phyloP scores from a whole-genome alignment of 73 alveolate species.

The Symbiodinium pilosum region DNA sequence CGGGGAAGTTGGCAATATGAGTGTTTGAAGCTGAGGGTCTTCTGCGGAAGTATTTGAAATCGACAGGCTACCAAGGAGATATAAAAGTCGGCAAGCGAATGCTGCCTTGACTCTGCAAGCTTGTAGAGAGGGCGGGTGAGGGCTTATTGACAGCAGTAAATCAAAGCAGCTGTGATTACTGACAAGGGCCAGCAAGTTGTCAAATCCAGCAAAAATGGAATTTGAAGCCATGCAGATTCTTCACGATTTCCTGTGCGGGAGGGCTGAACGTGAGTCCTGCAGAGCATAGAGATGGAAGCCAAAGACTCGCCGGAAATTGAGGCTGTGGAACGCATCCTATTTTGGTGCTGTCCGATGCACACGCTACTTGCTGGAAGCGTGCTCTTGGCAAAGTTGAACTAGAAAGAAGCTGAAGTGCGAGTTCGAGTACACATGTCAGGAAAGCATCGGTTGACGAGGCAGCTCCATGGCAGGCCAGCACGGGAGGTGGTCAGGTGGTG shows the following conservation, averaged over 20 bases:
- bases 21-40: too few relatives aligned
- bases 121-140: too few relatives aligned
- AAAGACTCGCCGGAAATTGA: too few relatives aligned
- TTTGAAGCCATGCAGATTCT: background rate
- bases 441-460: slow-evolving; percentile 23
- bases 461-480: slow-evolving; percentile 73
- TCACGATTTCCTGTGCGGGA: background rate
- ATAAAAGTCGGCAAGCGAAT: too few relatives aligned
- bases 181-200: background rate
- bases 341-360: slow-evolving; percentile 81
- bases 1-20: too few relatives aligned
- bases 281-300: too few relatives aligned
- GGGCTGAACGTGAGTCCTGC: too few relatives aligned
- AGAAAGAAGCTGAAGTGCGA: too few relatives aligned
- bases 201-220: background rate
- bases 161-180: background rate
- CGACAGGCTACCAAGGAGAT: too few relatives aligned
- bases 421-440: background rate
- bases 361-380: slow-evolving; percentile 86
- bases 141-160: too few relatives aligned
- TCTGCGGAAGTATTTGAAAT: too few relatives aligned
- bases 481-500: background rate
- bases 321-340: slow-evolving; percentile 85
- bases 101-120: too few relatives aligned
- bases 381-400: background rate